Base-by-base conservation (phyloP, 2,329 filamentous ascomycete genomes). In the Periconia macrospinosa region DNA sequence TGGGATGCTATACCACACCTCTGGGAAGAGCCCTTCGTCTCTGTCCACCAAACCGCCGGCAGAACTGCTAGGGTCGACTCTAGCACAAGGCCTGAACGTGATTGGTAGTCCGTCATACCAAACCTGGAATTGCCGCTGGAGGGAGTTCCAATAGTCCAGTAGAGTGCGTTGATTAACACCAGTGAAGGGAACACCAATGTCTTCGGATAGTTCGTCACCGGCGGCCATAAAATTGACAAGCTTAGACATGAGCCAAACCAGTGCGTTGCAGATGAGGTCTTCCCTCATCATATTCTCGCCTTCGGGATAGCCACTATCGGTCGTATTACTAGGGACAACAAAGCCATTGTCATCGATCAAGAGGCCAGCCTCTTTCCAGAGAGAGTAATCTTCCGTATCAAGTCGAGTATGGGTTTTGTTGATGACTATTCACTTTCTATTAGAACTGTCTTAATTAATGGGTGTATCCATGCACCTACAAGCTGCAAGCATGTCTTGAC, bases 241-340 rank as follows among this genome's bases (percentile, higher is more conserved):
- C 61, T 88, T 88, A 7, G 84, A 82, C 54, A 86, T 77, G 9
- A 89, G 79, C 85, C 85, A 89, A 6, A 87, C 80, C 3, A 89
- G 68, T 0, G 83, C 82, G 60, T 89, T 88, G 41, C 80, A 83
- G 49, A 86, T 83, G 55, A 86, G 78, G 56, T 88, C 86, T 69
- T 88, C 85, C 52, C 80, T 78, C 78, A 86, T 85, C 11, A 78
- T 70, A 50, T 70, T 68, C 59, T 81, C 70, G 60, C 78, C 51
- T 69, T 78, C 63, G 51, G 77, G 63, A 73, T 78, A 75, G 54
- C 75, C 55, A 45, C 59, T 71, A 13, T 70, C 66, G 18, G 63
- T 62, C 2, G 60, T 67, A 51, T 81, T 79, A 53, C 76, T 81
- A 8, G 80, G 75, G 18, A 72, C 59, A n/a, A 79, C 73, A 60